Evolutionary conservation across 1,284 basidiomycete genomes (phyloP).

Genomic region (Malassezia vespertilionis): DNA sequence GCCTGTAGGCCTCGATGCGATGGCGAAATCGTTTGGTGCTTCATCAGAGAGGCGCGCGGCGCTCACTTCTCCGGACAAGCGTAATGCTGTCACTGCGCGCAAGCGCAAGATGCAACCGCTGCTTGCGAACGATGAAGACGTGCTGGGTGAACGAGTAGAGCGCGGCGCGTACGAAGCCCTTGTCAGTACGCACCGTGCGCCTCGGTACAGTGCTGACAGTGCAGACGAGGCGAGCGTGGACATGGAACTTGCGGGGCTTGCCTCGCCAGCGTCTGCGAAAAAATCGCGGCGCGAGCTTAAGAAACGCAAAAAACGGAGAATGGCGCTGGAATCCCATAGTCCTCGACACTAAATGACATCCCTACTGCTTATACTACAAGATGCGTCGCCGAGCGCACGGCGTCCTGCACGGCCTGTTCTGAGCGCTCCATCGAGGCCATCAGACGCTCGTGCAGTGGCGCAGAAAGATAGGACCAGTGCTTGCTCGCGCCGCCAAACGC

Average conservation of each 20-base stretch:
- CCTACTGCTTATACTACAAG: neutral
- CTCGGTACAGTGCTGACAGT: neutral
- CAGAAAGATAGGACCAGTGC: neutral
- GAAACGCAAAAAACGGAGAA: constrained; percentile 13
- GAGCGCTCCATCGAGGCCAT: too few species aligned
- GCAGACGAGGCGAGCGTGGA: constrained; percentile 2
- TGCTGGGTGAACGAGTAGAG: neutral
- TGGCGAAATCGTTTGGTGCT: neutral
- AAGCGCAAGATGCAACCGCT: neutral
- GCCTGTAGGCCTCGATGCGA: constrained; percentile 8
- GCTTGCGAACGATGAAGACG: neutral
- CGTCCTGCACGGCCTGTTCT: neutral
- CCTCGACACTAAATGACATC: neutral
- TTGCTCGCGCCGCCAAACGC: neutral
- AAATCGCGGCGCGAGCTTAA: neutral
- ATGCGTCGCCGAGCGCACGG: neutral
- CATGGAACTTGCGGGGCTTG: neutral
- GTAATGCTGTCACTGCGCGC: neutral
- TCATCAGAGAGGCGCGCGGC: neutral
- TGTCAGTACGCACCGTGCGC: neutral
- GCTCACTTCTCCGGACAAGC: constrained; percentile 6
- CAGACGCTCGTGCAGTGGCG: neutral
- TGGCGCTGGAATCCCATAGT: neutral
- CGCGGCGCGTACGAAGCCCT: constrained; percentile 6
- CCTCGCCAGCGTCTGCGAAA: neutral